These are phyloP conservation scores for Fusarium bactridioides DNA, from an alignment of 2,329 filamentous ascomycete genomes.

Conservation along the genomic window DNA sequence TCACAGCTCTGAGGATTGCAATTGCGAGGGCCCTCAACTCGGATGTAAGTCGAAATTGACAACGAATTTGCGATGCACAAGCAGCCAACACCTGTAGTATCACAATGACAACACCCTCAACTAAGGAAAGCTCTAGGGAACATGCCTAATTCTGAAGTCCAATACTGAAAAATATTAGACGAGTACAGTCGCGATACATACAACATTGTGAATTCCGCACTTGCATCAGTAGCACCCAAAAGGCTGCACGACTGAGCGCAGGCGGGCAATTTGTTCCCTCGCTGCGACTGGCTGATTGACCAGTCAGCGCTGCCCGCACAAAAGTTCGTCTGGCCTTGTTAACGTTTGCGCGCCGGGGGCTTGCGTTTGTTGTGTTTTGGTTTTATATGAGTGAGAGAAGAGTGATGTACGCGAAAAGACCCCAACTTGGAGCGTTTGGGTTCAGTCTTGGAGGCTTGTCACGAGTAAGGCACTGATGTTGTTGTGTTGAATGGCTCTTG, in stretches of 20 bases:
- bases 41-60: slow-evolving; percentile 11
- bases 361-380: slow-evolving; percentile 14
- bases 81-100: slow-evolving; percentile 7
- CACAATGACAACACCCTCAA: not conserved
- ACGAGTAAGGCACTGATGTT: not conserved
- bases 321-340: slow-evolving; percentile 1
- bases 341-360: slow-evolving; percentile 3
- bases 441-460: not conserved
- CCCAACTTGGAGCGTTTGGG: not conserved
- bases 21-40: slow-evolving; percentile 14
- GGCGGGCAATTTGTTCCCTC: slow-evolving; percentile 16
- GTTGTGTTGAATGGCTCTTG: slow-evolving; percentile 7
- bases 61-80: slow-evolving; percentile 27
- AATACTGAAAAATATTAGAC: slow-evolving; percentile 26
- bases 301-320: slow-evolving; percentile 25
- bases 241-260: slow-evolving; percentile 29
- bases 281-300: slow-evolving; percentile 24
- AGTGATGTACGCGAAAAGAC: slow-evolving; percentile 9
- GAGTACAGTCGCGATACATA: slow-evolving; percentile 37
- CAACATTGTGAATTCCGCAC: slow-evolving; percentile 20
- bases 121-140: slow-evolving; percentile 1
- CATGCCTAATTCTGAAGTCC: not conserved
- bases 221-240: slow-evolving; percentile 36
- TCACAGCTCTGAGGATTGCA: slow-evolving; percentile 25
- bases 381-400: slow-evolving; percentile 8